A percentile compares a stretch with the other conserved stretches of the same genome.
These are phyloP conservation scores for Neovahlkampfia damariscottae DNA, from an alignment of 78 protist genomes.

Conservation along the genomic window DNA sequence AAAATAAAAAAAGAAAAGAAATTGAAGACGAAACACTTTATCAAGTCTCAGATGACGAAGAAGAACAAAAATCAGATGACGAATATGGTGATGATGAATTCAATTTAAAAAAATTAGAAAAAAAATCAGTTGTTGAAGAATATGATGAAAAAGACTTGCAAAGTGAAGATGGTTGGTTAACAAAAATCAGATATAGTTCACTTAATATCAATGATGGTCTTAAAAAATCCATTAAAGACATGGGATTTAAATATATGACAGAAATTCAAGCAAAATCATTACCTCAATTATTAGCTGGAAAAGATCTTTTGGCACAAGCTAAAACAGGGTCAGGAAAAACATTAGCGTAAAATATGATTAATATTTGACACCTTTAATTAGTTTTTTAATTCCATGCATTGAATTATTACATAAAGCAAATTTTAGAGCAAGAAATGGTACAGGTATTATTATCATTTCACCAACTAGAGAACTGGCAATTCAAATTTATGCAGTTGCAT, in stretches of 20 bases:
- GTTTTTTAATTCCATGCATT: slow-evolving; percentile 90
- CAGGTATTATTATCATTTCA: slow-evolving; percentile 73
- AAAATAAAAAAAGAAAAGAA: no score
- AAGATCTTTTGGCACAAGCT: slow-evolving; percentile 88
- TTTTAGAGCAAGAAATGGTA: slow-evolving; percentile 73
- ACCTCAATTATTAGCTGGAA: slow-evolving; percentile 76
- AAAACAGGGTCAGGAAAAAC: slow-evolving; percentile 95
- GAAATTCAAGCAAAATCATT: slow-evolving; percentile 78
- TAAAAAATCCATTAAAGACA: slow-evolving; percentile 43
- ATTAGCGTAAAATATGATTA: no score
- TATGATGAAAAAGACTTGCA: not conserved
- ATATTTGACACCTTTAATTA: no score
- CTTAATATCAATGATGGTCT: slow-evolving; percentile 43
- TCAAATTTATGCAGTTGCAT: slow-evolving; percentile 73
- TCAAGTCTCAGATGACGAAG: not conserved
- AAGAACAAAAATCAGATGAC: not conserved
- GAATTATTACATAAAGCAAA: slow-evolving; percentile 54
- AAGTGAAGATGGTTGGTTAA: not conserved
- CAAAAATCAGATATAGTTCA: slow-evolving; percentile 15
- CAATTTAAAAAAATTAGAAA: not conserved
- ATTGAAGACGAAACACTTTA: no score
- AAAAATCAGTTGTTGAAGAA: not conserved
- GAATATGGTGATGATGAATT: not conserved
- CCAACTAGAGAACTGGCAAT: slow-evolving; percentile 88
- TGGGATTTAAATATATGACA: slow-evolving; percentile 75